Evolutionary conservation across 768 basidiomycete genomes (phyloP).

Genomic region (Hydnomerulius pinastri): DNA sequence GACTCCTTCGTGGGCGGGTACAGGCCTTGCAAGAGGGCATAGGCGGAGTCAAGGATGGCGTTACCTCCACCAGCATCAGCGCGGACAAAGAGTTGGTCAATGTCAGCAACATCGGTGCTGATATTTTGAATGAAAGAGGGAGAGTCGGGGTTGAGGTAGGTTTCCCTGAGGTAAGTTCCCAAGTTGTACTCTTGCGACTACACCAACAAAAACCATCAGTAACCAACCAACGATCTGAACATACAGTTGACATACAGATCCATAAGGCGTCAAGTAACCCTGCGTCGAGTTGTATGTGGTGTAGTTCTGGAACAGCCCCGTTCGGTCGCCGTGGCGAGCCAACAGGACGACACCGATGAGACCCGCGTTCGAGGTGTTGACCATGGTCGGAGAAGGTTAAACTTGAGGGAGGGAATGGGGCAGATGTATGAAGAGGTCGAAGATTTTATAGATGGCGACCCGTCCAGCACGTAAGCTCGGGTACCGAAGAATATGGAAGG

Average conservation of each 20-base stretch:
- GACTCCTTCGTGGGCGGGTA: constrained; percentile 74
- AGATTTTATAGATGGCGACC: not conserved
- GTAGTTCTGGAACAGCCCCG: constrained; percentile 65
- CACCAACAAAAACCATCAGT: constrained; percentile 5
- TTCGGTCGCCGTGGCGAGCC: constrained; percentile 76
- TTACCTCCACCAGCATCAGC: constrained; percentile 82
- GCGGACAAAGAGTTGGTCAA: constrained; percentile 68
- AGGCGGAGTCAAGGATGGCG: constrained; percentile 81
- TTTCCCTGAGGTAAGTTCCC: constrained; percentile 57
- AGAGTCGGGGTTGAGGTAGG: constrained; percentile 64
- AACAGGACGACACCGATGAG: constrained; percentile 75
- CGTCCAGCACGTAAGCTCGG: not conserved
- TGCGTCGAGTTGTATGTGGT: constrained; percentile 63
- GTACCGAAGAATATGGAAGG: not conserved
- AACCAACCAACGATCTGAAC: not conserved
- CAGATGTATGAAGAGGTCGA: not conserved
- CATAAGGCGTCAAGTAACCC: constrained; percentile 72
- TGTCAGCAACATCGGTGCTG: constrained; percentile 63
- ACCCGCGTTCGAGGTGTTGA: constrained; percentile 25
- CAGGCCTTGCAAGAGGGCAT: constrained; percentile 80
- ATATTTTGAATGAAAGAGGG: constrained; percentile 69
- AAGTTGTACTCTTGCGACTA: constrained; percentile 69
- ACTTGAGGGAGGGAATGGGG: not conserved
- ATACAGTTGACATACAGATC: constrained; percentile 51
- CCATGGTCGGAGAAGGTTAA: constrained; percentile 17